phyloP scores from a whole-genome alignment of 2,329 filamentous ascomycete species.

The Raffaelea arxii region DNA sequence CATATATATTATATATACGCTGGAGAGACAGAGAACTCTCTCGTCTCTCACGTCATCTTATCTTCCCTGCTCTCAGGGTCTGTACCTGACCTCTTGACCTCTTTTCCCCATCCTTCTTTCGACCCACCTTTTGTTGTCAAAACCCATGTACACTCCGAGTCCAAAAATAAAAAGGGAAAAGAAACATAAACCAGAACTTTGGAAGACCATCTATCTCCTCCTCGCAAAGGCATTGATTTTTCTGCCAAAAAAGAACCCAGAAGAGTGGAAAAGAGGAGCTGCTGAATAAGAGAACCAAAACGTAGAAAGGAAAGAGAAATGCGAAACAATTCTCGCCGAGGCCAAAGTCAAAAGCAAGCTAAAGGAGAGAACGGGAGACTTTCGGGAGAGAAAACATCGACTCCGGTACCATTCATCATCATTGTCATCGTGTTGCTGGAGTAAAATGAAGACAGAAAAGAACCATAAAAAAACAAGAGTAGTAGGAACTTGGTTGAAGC shows the following conservation, averaged over 20 bases:
- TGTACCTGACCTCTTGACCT: too few relatives aligned
- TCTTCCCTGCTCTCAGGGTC: too few relatives aligned
- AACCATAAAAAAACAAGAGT: not conserved
- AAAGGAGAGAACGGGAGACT: not conserved
- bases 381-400: not conserved
- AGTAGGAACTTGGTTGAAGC: not conserved
- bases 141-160: not conserved
- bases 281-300: not conserved
- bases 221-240: not conserved
- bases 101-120: too few relatives aligned
- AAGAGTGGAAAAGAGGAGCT: not conserved
- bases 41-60: not conserved
- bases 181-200: too few relatives aligned
- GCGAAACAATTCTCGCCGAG: too few relatives aligned
- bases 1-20: too few relatives aligned
- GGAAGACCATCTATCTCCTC: too few relatives aligned
- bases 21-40: not conserved
- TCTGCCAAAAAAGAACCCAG: not conserved
- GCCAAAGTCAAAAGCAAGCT: not conserved
- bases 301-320: not conserved
- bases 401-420: slow-evolving; percentile 10
- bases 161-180: not conserved
- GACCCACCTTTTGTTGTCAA: too few relatives aligned
- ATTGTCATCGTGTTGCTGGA: slow-evolving; percentile 9
- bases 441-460: not conserved